Percentiles rank a stretch among this genome's conserved stretches.
These are phyloP conservation scores for Trypanosoma vivax DNA, from an alignment of 208 protist species.

Conservation along the genomic window DNA sequence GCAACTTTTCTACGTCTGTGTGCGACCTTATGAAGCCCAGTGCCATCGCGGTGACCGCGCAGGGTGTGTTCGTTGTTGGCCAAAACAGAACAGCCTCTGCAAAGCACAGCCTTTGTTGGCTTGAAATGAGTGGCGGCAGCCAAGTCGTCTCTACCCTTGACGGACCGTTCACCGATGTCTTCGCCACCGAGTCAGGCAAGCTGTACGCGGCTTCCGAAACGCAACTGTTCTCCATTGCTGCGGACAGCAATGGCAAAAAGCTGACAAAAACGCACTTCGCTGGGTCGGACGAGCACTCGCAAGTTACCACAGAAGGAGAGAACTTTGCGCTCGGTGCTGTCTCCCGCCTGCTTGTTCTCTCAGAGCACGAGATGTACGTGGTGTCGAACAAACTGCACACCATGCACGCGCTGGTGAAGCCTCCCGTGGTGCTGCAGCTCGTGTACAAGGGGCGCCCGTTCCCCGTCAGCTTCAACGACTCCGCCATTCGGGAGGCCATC, in stretches of 20 bases:
- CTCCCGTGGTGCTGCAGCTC: slow-evolving; percentile 20
- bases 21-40: not conserved
- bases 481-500: slow-evolving; percentile 13
- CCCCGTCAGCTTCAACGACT: slow-evolving; percentile 29
- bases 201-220: slow-evolving; percentile 19
- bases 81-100: not conserved
- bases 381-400: slow-evolving; percentile 5
- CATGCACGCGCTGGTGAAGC: slow-evolving; percentile 34
- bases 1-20: slow-evolving; percentile 1
- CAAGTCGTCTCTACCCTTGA: not conserved
- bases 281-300: slow-evolving; percentile 7
- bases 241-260: not conserved
- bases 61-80: slow-evolving; percentile 20
- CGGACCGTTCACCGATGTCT: slow-evolving; percentile 6
- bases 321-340: slow-evolving; percentile 32
- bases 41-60: slow-evolving; percentile 19
- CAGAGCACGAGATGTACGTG: slow-evolving; percentile 41
- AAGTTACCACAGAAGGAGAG: slow-evolving; percentile 17
- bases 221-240: slow-evolving; percentile 23
- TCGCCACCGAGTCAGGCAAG: not conserved
- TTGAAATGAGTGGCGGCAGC: not conserved
- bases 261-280: slow-evolving; percentile 17
- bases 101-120: not conserved
- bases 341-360: slow-evolving; percentile 29
- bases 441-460: slow-evolving; percentile 28